Conservation (phyloP, 805 yeast species). For the Yarrowia osloensis region DNA sequence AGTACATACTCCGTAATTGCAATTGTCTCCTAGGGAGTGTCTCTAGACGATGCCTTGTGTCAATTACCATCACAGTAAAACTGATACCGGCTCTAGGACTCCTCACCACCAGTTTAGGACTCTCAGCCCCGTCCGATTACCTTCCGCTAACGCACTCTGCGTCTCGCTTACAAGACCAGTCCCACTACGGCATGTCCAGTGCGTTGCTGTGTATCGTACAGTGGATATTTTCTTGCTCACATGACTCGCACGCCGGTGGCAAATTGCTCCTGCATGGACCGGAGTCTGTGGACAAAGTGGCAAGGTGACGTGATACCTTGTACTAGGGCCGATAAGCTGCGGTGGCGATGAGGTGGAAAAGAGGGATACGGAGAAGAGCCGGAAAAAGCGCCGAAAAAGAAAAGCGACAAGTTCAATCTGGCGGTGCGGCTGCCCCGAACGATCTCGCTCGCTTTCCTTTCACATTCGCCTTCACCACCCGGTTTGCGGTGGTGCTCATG, state of each 20-base stretch:
- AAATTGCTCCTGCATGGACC: background rate
- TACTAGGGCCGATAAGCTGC: background rate
- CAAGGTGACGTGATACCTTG: background rate
- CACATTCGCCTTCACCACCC: background rate
- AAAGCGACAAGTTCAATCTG: background rate
- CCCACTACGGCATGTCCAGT: too few relatives aligned
- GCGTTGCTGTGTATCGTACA: background rate
- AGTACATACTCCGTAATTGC: too few relatives aligned
- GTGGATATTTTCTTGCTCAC: background rate
- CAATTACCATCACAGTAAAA: too few relatives aligned
- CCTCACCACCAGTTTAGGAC: too few relatives aligned
- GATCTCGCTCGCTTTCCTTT: background rate
- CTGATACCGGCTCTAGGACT: too few relatives aligned
- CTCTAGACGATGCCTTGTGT: too few relatives aligned
- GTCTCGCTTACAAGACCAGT: too few relatives aligned
- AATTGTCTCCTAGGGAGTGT: too few relatives aligned
- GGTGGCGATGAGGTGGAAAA: background rate
- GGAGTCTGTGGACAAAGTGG: background rate
- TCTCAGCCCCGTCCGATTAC: too few relatives aligned
- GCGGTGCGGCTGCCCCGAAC: background rate
- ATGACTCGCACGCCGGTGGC: background rate
- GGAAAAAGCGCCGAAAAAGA: background rate
- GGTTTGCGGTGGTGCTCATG: background rate
- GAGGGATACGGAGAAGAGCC: background rate
- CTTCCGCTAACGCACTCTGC: too few relatives aligned